Evolutionary conservation across 345 rosid genomes (phyloP), one percentile per base, ranked within the genome.

Genomic region (Boechera divaricarpa): DNA sequence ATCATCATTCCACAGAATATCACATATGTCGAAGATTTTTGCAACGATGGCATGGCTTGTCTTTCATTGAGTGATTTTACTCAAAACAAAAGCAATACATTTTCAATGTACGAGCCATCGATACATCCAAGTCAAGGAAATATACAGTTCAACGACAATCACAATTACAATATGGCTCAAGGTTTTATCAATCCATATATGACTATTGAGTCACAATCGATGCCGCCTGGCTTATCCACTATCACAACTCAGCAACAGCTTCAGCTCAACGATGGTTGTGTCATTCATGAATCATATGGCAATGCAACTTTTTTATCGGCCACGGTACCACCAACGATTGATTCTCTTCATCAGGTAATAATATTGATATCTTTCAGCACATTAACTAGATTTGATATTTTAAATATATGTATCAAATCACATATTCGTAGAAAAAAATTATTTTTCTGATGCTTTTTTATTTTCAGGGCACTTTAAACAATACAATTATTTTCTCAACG

Each of bases 301-400:
- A 66, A 67, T 67, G 42, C 44, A 48, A 26, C 32, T 11, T 33
- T 44, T 5, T 2, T 33, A 35, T 44, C 64, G 10, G 18, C 56
- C 4, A 4, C 2, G 15, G 24, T 35, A 65, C 49, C 28, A 16
- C 16, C 41, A 36, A 5, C 10, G 15, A 13, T 36, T 28, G 53
- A 29, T 31, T 29, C 18, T 60, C 7, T 11, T 53, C 56, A 61
- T 51, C 79, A 76, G 74, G 70, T 76, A 60, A 52, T 41, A 12
- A 60, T 32, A 48, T 7, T 51, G 13, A 60, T 31, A 26, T 16
- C 45, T 33, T n/a, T 29, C 26, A 47, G 1, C 55, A 29, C 4
- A 28, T 26, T 6, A 28, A n/a, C 7, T 21, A 51, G 7, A 63
- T 38, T 7, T 51, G 5, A 26, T 33, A 12, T 51, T 73, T 6